Base-by-base conservation (phyloP, 2,329 filamentous ascomycete species). In the Dothistroma septosporum region DNA sequence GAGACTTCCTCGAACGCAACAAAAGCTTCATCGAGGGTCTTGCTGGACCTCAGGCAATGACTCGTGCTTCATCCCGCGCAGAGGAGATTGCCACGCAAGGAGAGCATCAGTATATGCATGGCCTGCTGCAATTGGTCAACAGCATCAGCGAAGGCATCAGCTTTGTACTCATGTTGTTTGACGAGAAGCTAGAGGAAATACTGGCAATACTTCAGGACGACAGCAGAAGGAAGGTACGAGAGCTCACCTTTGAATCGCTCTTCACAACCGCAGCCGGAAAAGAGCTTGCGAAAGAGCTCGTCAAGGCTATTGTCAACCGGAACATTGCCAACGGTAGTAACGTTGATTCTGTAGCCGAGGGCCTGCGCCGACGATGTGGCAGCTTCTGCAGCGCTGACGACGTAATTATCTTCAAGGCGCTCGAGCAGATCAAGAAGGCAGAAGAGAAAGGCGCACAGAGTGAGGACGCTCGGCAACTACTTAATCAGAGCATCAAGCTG, bases 341-440 rank as follows among this genome's bases (percentile, higher is more conserved):
- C 65, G 93, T 99, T 21, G 95, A 99, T 77, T 97, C 92, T 0
- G 92, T 99, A 24, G 93, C 94, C 0, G 94, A 99, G 75, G 91
- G 92, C n/a, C 79, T 99, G 54, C 85, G 94, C 52, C 84, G 94
- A 68, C 86, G 92, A 69, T 99, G 94, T 69, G 95, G 94, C 64
- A 97, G 90, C 76, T 99, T 99, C 82, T 99, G 94, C 75, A 97
- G 92, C 70, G 87, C 93, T 0, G 93, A 99, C 66, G 94, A 99
- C 77, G 94, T 97, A 1, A 87, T 97, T 65, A 93, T 97, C 68
- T 99, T 99, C 86, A 97, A 96, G 76, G 94, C 94, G 0, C 93
- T 97, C 73, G 94, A 99, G 75, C 90, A 93, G 70, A 80, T 97
- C 57, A 95, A 96, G 80, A 85, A 91, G 67, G 93, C 93, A 0